Evolutionary conservation across 2,329 filamentous ascomycete genomes (phyloP).

Genomic region (Colletotrichum abscissum): DNA sequence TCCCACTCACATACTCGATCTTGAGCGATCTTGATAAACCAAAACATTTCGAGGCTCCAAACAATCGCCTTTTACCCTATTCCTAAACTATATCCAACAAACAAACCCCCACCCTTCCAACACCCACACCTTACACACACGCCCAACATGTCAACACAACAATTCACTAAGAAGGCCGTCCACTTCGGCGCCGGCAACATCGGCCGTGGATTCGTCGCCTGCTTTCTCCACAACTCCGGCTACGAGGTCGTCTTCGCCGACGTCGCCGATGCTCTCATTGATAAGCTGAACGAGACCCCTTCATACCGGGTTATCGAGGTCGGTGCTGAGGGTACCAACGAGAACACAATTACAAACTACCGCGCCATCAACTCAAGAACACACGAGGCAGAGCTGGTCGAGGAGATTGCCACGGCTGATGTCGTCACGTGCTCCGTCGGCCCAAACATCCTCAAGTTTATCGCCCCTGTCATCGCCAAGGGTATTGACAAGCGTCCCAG

Average conservation of each 20-base stretch:
- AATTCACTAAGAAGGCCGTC: slow-evolving; percentile 72
- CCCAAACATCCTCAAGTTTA: slow-evolving; percentile 95
- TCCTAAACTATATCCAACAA: slow-evolving; percentile 15
- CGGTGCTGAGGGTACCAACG: slow-evolving; percentile 82
- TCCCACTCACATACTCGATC: neutral
- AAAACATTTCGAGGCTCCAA: neutral
- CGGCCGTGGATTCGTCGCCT: slow-evolving; percentile 86
- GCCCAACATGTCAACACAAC: slow-evolving; percentile 51
- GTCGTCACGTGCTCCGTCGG: slow-evolving; percentile 97
- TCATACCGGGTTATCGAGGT: slow-evolving; percentile 95
- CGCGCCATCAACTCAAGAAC: slow-evolving; percentile 95
- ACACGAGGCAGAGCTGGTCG: slow-evolving; percentile 81
- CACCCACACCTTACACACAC: slow-evolving; percentile 15
- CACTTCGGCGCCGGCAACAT: slow-evolving; percentile 92
- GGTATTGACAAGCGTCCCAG: slow-evolving; percentile 83
- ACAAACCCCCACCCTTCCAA: neutral
- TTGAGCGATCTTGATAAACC: neutral
- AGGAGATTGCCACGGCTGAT: slow-evolving; percentile 89
- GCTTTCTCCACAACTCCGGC: slow-evolving; percentile 93
- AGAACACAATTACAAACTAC: slow-evolving; percentile 92
- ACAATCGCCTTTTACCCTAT: neutral
- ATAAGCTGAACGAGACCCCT: slow-evolving; percentile 78
- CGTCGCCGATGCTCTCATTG: slow-evolving; percentile 86
- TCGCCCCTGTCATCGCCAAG: slow-evolving; percentile 95
- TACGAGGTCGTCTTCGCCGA: slow-evolving; percentile 98